Evolutionary conservation across 1,139 yeast genomes (phyloP), one percentile per base, ranked within the genome.

Genomic region (Pichia sp.): DNA sequence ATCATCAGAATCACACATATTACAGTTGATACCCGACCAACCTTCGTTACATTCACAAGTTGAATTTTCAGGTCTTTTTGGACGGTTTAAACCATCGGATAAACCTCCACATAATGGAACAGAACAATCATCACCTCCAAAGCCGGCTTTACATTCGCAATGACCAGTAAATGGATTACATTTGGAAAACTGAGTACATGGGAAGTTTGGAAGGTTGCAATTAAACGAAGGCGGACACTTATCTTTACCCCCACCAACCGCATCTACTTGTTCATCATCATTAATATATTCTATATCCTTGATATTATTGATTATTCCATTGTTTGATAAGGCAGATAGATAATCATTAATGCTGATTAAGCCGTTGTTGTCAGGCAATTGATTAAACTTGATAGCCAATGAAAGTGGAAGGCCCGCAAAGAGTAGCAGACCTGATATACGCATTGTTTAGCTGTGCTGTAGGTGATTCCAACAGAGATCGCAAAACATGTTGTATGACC

Each of bases 1-100:
- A 5, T 67, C 62, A 59, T 91, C 95, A 4, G 60, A 58, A 19
- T 72, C 68, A 63, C 98, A 91, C 50, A 83, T 55, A 57, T 91
- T 91, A 69, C 98, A 91, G 59, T 91, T 91, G 57, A 91, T 84
- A 35, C 98, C 97, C 6, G 69, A 66, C 98, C 98, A 91, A 4
- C 98, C 98, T 1, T 72, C 70, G 37, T 74, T 73, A 64, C 98
- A 91, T 0, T 67, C 66, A 62, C 98, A 91, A 1, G 60, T 62
- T 11, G 72, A 62, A 21, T 68, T 70, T 27, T 74, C 72, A 3
- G 60, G 57, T 50, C 87, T 62, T 25, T 81, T 57, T 1, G 85
- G 80, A 47, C 97, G 71, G 41, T 81, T 73, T 48, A 80, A 78
- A 23, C 82, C 85, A 45, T 76, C 78, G 0, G 79, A 65, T 23